Evolutionary conservation across 768 basidiomycete genomes (phyloP).

Genomic region (Amanita rimosa): DNA sequence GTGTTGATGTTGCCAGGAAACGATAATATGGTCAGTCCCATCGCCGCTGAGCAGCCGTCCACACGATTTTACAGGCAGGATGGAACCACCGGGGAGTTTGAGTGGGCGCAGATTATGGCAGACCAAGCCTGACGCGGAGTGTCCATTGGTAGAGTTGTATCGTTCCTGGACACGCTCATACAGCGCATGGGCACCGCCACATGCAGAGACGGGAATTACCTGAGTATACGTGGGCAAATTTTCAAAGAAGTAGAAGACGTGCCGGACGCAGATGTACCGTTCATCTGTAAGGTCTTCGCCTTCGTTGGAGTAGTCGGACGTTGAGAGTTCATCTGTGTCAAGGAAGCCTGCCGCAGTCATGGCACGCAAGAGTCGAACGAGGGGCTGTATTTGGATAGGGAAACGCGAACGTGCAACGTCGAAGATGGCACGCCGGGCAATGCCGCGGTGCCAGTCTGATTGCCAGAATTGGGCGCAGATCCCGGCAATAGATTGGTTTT

Average conservation of each 20-base stretch:
- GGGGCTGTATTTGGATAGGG: constrained; percentile 63
- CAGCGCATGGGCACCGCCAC: constrained; percentile 56
- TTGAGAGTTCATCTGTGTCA: constrained; percentile 58
- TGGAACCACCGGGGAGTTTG: constrained; percentile 65
- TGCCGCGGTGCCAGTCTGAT: constrained; percentile 56
- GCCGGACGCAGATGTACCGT: constrained; percentile 47
- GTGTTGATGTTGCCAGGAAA: constrained; percentile 74
- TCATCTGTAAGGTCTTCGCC: constrained; percentile 29
- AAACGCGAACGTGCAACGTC: constrained; percentile 77
- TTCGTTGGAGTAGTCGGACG: constrained; percentile 33
- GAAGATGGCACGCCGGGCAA: constrained; percentile 66
- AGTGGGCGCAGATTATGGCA: constrained; percentile 61
- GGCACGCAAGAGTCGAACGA: constrained; percentile 62
- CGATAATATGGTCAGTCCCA: constrained; percentile 53
- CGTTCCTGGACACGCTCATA: constrained; percentile 61
- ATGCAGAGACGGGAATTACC: constrained; percentile 50
- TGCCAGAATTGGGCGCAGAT: constrained; percentile 82
- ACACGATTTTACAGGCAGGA: constrained; percentile 50
- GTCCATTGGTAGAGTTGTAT: constrained; percentile 36
- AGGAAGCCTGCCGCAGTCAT: constrained; percentile 72
- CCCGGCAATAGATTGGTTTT: constrained; percentile 47
- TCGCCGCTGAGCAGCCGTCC: constrained; percentile 69
- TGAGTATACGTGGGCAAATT: constrained; percentile 66
- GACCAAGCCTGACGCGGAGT: constrained; percentile 29
- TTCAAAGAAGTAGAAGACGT: constrained; percentile 71